Evolutionary conservation across 768 basidiomycete genomes (phyloP).

Genomic region (Tubosaeta sp.): DNA sequence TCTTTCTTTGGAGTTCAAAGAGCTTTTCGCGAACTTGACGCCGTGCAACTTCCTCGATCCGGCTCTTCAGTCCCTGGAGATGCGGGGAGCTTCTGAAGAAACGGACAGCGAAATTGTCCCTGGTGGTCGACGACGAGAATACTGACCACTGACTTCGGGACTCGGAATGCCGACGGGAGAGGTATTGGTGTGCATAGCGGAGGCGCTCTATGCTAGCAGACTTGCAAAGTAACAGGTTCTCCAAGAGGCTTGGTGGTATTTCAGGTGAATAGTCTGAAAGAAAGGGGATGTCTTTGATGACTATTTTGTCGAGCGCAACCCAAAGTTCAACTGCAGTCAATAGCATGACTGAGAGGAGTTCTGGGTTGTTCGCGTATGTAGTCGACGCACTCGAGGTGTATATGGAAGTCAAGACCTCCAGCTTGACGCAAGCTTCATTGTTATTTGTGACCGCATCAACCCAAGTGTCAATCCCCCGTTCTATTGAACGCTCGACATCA

Average conservation of each 20-base stretch:
- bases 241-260: slow-evolving; percentile 34
- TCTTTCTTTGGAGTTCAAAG: slow-evolving; percentile 25
- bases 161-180: slow-evolving; percentile 25
- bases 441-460: slow-evolving; percentile 15
- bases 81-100: slow-evolving; percentile 23
- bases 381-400: slow-evolving; percentile 25
- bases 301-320: neutral
- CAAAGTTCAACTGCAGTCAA: neutral
- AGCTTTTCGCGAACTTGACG: slow-evolving; percentile 17
- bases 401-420: slow-evolving; percentile 24
- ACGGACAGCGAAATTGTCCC: slow-evolving; percentile 30
- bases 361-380: slow-evolving; percentile 28
- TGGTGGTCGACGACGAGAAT: slow-evolving; percentile 23
- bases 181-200: slow-evolving; percentile 25
- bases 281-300: neutral
- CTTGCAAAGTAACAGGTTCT: slow-evolving; percentile 39
- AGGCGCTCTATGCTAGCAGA: slow-evolving; percentile 28
- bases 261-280: slow-evolving; percentile 41
- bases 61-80: slow-evolving; percentile 18
- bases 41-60: slow-evolving; percentile 29
- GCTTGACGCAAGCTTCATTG: slow-evolving; percentile 20
- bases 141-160: slow-evolving; percentile 27
- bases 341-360: neutral
- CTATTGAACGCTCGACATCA: slow-evolving; percentile 36
- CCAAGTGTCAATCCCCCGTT: slow-evolving; percentile 32